phyloP scores from a whole-genome alignment of 2,329 filamentous ascomycete genomes.

The Hansfordia pulvinata region DNA sequence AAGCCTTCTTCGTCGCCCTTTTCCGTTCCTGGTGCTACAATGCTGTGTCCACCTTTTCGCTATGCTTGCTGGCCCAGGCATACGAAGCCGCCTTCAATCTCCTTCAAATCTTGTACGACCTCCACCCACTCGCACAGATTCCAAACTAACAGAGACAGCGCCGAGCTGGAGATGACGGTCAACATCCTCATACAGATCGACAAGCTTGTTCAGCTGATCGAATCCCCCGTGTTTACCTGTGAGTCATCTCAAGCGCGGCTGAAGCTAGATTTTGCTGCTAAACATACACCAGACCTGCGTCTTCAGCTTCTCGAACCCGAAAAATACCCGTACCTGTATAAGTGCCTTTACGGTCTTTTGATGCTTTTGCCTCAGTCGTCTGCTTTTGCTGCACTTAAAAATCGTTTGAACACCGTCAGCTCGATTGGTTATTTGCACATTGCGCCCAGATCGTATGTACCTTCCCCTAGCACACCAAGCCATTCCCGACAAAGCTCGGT shows the following conservation, averaged over 20 bases:
- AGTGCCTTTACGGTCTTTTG: slow-evolving; percentile 89
- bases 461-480: slow-evolving; percentile 13
- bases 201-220: slow-evolving; percentile 90
- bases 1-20: slow-evolving; percentile 85
- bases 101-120: slow-evolving; percentile 76
- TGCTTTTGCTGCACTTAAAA: slow-evolving; percentile 92
- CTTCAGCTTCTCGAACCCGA: slow-evolving; percentile 93
- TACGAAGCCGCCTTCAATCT: slow-evolving; percentile 97
- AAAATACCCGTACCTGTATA: slow-evolving; percentile 88
- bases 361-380: slow-evolving; percentile 98
- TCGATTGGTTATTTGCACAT: slow-evolving; percentile 92
- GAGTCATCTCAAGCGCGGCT: too few relatives aligned
- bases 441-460: slow-evolving; percentile 60
- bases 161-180: slow-evolving; percentile 96
- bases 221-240: slow-evolving; percentile 98
- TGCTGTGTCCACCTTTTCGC: slow-evolving; percentile 89
- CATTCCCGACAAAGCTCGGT: slow-evolving; percentile 19
- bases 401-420: slow-evolving; percentile 90
- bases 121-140: not conserved
- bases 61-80: slow-evolving; percentile 89
- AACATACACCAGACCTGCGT: slow-evolving; percentile 69
- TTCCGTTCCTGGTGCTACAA: slow-evolving; percentile 99
- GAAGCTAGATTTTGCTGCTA: too few relatives aligned
- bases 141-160: slow-evolving; percentile 36
- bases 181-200: slow-evolving; percentile 98